phyloP scores from a whole-genome alignment of 805 yeast species.

The Nematodospora valgi region DNA sequence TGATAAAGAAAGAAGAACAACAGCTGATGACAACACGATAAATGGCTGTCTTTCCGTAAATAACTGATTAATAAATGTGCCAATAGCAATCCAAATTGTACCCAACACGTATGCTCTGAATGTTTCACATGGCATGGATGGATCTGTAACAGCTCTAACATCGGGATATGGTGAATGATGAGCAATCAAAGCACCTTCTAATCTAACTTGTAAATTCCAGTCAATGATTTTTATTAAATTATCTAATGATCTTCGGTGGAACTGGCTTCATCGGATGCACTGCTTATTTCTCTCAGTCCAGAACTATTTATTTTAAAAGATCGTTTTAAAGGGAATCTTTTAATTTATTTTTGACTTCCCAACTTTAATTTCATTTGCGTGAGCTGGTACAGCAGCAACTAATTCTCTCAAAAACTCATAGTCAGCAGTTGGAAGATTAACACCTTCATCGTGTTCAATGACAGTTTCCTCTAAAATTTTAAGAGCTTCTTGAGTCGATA shows the following conservation, averaged over 20 bases:
- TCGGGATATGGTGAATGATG: slow-evolving; percentile 30
- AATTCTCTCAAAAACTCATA: slow-evolving; percentile 21
- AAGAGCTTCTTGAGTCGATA: slow-evolving; percentile 20
- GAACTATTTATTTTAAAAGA: neutral
- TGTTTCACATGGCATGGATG: slow-evolving; percentile 31
- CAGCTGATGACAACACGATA: slow-evolving; percentile 38
- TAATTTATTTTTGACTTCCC: neutral
- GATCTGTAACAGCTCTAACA: slow-evolving; percentile 26
- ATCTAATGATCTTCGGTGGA: slow-evolving; percentile 1
- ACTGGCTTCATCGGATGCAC: neutral
- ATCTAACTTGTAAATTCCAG: slow-evolving; percentile 23
- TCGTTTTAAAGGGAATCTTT: too few relatives aligned
- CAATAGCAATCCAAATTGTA: slow-evolving; percentile 47
- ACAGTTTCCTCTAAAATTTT: slow-evolving; percentile 24
- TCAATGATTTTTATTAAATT: slow-evolving; percentile 4
- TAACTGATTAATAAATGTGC: slow-evolving; percentile 53
- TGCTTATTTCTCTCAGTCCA: neutral
- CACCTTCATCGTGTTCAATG: slow-evolving; percentile 27
- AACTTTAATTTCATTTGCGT: neutral
- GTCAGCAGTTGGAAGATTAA: slow-evolving; percentile 29
- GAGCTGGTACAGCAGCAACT: slow-evolving; percentile 4
- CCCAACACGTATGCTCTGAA: slow-evolving; percentile 50
- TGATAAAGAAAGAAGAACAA: slow-evolving; percentile 46
- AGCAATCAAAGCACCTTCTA: slow-evolving; percentile 41
- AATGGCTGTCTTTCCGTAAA: slow-evolving; percentile 52